Evolutionary conservation across 306 rosid species (phyloP).

Genomic region (Hylodesmum podocarpum): DNA sequence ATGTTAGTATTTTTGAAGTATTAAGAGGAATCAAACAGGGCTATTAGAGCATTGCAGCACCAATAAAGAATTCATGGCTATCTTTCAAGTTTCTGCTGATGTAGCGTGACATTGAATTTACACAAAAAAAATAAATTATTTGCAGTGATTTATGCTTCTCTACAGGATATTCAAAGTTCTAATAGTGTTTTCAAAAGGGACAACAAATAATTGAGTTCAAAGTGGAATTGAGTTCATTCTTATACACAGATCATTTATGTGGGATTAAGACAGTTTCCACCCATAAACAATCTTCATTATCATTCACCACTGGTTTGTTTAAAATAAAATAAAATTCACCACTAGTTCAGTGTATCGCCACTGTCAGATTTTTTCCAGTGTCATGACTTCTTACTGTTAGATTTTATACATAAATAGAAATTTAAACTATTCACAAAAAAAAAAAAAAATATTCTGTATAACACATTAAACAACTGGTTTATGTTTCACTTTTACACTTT

Average conservation of each 20-base stretch:
- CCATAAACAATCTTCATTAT: slow-evolving; percentile 7
- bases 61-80: background rate
- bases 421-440: background rate
- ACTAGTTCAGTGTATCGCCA: background rate
- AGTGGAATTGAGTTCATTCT: background rate
- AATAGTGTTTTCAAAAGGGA: background rate
- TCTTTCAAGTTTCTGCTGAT: background rate
- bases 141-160: slow-evolving; percentile 9
- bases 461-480: background rate
- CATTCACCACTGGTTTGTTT: background rate
- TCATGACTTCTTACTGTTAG: background rate
- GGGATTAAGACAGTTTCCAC: background rate
- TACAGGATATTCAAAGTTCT: background rate
- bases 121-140: slow-evolving; percentile 11
- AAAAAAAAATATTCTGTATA: background rate
- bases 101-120: background rate
- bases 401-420: background rate
- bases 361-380: background rate
- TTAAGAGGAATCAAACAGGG: background rate
- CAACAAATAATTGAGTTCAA: background rate
- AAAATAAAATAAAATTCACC: too few relatives aligned
- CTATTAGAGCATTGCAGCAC: background rate
- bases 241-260: slow-evolving; percentile 1
- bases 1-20: slow-evolving; percentile 16
- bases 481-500: background rate